phyloP scores from a whole-genome alignment of 1,139 yeast species.

The Sugiyamaella novakii region DNA sequence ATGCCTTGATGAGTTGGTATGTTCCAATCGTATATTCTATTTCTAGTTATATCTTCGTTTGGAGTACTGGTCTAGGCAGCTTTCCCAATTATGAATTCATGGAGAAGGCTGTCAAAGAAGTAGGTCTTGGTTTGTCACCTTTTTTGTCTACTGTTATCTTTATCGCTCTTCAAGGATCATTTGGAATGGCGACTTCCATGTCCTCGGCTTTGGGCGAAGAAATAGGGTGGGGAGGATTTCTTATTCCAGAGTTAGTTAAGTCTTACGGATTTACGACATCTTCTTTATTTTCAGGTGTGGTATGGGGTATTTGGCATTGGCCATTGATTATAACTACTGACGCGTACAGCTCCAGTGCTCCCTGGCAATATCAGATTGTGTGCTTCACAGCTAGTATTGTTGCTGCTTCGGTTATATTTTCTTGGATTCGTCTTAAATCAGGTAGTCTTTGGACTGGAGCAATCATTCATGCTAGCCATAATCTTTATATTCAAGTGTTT shows the following conservation, averaged over 20 bases:
- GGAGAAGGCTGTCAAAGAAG: not conserved
- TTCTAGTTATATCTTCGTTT: slow-evolving; percentile 4
- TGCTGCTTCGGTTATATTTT: not conserved
- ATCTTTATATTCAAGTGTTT: slow-evolving; percentile 8
- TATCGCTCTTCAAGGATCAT: not conserved
- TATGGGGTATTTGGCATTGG: slow-evolving; percentile 15
- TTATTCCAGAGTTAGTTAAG: slow-evolving; percentile 6
- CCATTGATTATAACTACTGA: slow-evolving; percentile 2
- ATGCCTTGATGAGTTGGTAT: slow-evolving; percentile 13
- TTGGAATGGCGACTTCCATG: slow-evolving; percentile 8
- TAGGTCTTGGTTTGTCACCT: slow-evolving; percentile 6
- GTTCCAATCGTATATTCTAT: slow-evolving; percentile 11
- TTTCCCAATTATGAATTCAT: slow-evolving; percentile 16
- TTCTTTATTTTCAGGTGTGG: slow-evolving; percentile 5
- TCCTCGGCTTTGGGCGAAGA: slow-evolving; percentile 15
- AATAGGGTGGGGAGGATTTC: slow-evolving; percentile 20
- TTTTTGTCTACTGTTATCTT: slow-evolving; percentile 1
- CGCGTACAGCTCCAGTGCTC: not conserved
- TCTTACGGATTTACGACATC: slow-evolving; percentile 1
- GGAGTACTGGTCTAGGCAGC: slow-evolving; percentile 16
- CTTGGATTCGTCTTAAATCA: slow-evolving; percentile 11
- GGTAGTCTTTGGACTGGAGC: slow-evolving; percentile 10
- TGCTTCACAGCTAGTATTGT: slow-evolving; percentile 2
- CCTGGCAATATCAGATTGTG: slow-evolving; percentile 1
- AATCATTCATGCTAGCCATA: slow-evolving; percentile 14